These are phyloP conservation scores for Saturnispora serradocipensis DNA, from an alignment of 805 yeast species.

Conservation along the genomic window DNA sequence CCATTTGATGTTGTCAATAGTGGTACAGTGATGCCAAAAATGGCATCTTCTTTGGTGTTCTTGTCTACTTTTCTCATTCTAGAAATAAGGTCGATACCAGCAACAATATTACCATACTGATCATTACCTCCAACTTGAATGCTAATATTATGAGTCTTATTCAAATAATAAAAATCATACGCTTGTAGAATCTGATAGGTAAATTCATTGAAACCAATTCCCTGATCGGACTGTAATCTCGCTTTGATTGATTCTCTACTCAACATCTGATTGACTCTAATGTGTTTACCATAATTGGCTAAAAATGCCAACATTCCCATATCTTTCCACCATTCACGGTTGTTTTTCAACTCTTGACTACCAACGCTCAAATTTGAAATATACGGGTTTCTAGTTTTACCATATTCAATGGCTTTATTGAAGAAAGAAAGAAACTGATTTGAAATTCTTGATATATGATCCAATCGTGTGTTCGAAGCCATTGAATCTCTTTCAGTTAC, in stretches of 20 bases:
- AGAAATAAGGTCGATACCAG: constrained; percentile 82
- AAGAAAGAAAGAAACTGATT: constrained; percentile 57
- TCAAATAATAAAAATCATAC: constrained; percentile 81
- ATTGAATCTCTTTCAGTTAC: constrained; percentile 60
- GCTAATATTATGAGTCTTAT: constrained; percentile 45
- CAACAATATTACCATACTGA: constrained; percentile 97
- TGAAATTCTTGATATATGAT: constrained; percentile 52
- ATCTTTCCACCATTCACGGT: constrained; percentile 79
- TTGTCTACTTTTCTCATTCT: constrained; percentile 33
- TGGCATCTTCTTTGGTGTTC: constrained; percentile 17
- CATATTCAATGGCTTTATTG: constrained; percentile 51
- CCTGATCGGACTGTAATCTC: constrained; percentile 57
- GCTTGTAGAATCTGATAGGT: constrained; percentile 91
- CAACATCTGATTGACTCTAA: constrained; percentile 80
- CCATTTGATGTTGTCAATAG: constrained; percentile 81
- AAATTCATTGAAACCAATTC: constrained; percentile 90
- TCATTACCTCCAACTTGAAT: constrained; percentile 94
- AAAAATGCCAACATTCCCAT: constrained; percentile 71
- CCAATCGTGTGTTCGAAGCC: constrained; percentile 39
- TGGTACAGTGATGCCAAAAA: constrained; percentile 83
- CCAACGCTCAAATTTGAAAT: constrained; percentile 13
- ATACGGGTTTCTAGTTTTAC: constrained; percentile 36
- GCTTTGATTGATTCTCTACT: constrained; percentile 80
- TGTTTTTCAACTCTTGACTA: constrained; percentile 37
- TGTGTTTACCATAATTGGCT: constrained; percentile 63